Conservation (phyloP, 148 eudicot genomes). For the Cornus florida region DNA sequence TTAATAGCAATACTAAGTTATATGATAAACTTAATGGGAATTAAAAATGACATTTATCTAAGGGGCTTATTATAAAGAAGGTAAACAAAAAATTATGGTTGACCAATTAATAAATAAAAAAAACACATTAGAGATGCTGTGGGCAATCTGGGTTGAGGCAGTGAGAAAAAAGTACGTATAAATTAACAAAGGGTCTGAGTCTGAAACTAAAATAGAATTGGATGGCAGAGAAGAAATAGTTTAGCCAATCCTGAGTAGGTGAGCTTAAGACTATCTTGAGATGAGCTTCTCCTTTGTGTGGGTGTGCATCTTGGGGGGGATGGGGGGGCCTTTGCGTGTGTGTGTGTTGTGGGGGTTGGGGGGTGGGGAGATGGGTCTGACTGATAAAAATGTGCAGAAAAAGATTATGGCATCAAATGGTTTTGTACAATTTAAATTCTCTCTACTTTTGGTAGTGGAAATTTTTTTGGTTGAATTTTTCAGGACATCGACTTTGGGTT, state of each 20-base stretch:
- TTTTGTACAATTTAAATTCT: neutral
- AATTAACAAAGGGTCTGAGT: neutral
- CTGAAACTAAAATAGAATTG: neutral
- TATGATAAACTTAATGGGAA: neutral
- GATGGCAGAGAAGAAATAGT: neutral
- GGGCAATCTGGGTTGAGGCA: neutral
- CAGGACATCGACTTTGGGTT: neutral
- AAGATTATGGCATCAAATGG: neutral
- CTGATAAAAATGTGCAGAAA: neutral
- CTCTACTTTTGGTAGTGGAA: neutral
- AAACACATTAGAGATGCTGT: no score
- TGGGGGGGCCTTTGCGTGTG: no score
- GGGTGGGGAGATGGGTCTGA: neutral
- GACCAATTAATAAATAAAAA: no score
- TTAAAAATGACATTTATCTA: neutral
- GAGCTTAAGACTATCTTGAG: neutral
- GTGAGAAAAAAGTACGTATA: neutral
- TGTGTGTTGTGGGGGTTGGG: no score
- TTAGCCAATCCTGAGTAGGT: neutral
- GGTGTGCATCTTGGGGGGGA: no score
- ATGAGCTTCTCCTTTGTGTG: neutral
- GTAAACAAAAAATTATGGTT: neutral
- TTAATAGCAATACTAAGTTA: neutral
- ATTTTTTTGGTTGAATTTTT: constrained; percentile 1
- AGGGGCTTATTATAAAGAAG: neutral